A percentile compares a stretch with the other conserved stretches of the same genome.
Evolutionary conservation across 345 rosid species (phyloP).

Genomic region (Ailanthus altissimus): DNA sequence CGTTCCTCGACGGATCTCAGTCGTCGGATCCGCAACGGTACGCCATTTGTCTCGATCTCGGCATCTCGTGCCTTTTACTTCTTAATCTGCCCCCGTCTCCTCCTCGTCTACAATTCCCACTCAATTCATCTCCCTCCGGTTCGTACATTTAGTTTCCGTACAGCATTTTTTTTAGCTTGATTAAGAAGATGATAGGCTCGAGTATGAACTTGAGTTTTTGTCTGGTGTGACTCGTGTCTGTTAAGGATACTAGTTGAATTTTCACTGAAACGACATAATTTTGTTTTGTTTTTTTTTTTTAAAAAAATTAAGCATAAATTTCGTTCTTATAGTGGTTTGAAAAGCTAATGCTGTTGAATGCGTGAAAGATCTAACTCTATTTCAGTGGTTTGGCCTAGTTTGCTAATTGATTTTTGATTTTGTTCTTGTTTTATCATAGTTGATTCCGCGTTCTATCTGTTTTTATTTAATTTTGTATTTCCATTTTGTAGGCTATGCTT

Average conservation of each 20-base stretch:
- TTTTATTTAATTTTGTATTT: conserved; percentile 9
- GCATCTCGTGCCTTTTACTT: neutral
- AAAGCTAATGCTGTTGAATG: conserved; percentile 9
- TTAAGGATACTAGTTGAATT: neutral
- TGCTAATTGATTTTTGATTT: neutral
- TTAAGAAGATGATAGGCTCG: neutral
- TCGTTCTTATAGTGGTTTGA: neutral
- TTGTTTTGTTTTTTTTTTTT: neutral
- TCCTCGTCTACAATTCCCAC: neutral
- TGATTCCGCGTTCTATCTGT: neutral
- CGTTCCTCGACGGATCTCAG: conserved; percentile 23
- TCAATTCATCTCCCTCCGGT: neutral
- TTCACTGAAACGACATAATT: neutral
- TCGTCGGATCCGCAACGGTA: conserved; percentile 18
- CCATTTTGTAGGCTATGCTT: conserved; percentile 41
- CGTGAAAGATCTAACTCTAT: conserved; percentile 11
- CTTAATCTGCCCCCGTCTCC: neutral
- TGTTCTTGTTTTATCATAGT: neutral
- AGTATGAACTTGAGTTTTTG: neutral
- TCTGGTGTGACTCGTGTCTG: neutral
- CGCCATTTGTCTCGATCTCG: conserved; percentile 15
- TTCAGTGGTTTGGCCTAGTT: neutral
- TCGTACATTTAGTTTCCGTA: neutral
- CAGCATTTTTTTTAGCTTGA: conserved; percentile 9
- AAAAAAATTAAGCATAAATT: neutral